These are phyloP conservation scores for Pascua sp. DNA, from an alignment of 1,284 basidiomycete genomes.

Conservation along the genomic window DNA sequence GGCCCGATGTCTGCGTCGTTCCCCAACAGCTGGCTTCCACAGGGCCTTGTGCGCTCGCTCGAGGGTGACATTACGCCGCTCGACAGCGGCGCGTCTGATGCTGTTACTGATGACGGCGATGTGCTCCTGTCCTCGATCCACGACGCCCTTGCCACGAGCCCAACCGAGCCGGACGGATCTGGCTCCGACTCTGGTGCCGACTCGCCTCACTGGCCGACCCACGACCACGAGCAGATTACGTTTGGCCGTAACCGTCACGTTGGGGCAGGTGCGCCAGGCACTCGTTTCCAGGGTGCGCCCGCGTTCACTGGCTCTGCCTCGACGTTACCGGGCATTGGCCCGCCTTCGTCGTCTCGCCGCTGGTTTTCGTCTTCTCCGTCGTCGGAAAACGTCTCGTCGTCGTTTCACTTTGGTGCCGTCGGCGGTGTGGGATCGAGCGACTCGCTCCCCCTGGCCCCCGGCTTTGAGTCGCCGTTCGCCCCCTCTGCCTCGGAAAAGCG, in stretches of 20 bases:
- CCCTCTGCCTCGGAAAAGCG: constrained; percentile 46
- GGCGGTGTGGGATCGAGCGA: constrained; percentile 34
- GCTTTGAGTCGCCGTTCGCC: constrained; percentile 38
- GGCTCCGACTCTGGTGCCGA: constrained; percentile 28
- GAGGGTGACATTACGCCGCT: constrained; percentile 46
- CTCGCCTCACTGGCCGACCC: constrained; percentile 15
- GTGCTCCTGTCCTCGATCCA: constrained; percentile 8
- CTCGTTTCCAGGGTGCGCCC: neutral
- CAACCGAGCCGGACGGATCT: constrained; percentile 13
- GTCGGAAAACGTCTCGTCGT: constrained; percentile 28
- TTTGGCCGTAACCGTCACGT: constrained; percentile 3
- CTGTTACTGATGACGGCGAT: constrained; percentile 17
- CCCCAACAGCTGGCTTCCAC: constrained; percentile 45
- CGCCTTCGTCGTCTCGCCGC: constrained; percentile 25
- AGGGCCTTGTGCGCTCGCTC: constrained; percentile 48
- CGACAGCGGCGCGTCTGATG: constrained; percentile 22
- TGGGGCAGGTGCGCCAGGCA: too few relatives aligned
- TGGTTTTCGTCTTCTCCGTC: constrained; percentile 40
- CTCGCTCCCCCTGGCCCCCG: constrained; percentile 20
- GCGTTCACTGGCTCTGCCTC: constrained; percentile 6
- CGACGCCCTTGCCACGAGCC: constrained; percentile 4
- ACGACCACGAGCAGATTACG: constrained; percentile 5
- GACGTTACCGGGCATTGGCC: constrained; percentile 14
- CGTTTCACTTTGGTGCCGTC: constrained; percentile 20
- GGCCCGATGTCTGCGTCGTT: constrained; percentile 47